A percentile compares a stretch with the other conserved stretches of the same genome.
phyloP scores from a whole-genome alignment of 2,329 filamentous ascomycete species.

The Phoma herbarum region DNA sequence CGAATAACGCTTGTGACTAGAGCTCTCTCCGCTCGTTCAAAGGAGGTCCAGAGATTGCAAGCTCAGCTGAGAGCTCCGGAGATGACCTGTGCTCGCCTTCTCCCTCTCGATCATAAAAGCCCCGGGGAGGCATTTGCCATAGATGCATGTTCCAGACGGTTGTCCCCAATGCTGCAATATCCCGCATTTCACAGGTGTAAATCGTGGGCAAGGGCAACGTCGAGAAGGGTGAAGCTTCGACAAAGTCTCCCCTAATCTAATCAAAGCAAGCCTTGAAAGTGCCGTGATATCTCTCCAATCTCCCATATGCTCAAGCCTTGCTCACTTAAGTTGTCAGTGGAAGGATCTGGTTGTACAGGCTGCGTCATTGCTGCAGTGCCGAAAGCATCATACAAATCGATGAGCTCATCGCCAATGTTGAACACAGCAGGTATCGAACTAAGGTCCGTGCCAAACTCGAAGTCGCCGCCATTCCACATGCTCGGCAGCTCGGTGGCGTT shows the following conservation, averaged over 20 bases:
- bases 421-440: constrained; percentile 27
- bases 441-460: constrained; percentile 12
- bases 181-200: not conserved
- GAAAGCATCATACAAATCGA: constrained; percentile 24
- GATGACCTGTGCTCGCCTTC: too few species aligned
- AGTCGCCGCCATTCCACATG: constrained; percentile 5
- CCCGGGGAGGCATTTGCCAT: not conserved
- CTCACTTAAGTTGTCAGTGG: constrained; percentile 12
- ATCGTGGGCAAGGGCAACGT: not conserved
- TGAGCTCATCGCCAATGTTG: constrained; percentile 22
- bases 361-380: constrained; percentile 12
- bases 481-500: constrained; percentile 1
- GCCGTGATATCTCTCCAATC: constrained; percentile 21
- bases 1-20: not conserved
- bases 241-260: constrained; percentile 30
- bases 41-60: not conserved
- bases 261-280: constrained; percentile 24
- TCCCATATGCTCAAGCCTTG: constrained; percentile 22
- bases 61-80: not conserved
- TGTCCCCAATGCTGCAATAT: not conserved
- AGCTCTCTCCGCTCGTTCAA: not conserved
- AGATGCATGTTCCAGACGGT: not conserved
- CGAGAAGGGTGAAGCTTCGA: not conserved
- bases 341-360: constrained; percentile 2
- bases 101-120: not conserved